Conservation (phyloP, 176 grass and related monocot genomes). For the Rhynchospora pubera region DNA sequence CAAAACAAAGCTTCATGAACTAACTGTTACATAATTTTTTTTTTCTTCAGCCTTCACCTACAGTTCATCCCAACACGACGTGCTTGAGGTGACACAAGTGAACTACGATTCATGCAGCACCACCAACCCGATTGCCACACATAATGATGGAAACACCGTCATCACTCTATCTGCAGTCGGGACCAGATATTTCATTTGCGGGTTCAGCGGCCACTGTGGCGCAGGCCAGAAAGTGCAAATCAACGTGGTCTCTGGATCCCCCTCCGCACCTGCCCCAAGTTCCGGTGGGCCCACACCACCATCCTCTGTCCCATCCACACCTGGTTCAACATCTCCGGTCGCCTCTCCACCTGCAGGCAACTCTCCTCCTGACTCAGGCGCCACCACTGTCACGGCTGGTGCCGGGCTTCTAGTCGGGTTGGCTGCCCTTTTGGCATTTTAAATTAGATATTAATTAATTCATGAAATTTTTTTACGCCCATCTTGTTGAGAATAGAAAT, state of each 20-base stretch:
- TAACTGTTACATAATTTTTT: background rate
- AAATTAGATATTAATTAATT: background rate
- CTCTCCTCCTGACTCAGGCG: background rate
- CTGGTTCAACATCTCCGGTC: background rate
- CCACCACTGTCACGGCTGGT: background rate
- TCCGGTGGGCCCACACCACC: background rate
- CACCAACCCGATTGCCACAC: slow-evolving; percentile 35
- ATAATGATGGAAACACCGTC: slow-evolving; percentile 47
- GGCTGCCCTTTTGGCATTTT: slow-evolving; percentile 21
- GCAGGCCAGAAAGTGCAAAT: slow-evolving; percentile 65
- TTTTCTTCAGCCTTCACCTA: slow-evolving; percentile 51
- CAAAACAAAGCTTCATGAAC: background rate
- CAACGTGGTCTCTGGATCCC: slow-evolving; percentile 15
- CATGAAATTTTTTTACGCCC: background rate
- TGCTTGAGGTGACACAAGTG: slow-evolving; percentile 52
- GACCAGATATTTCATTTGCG: slow-evolving; percentile 78
- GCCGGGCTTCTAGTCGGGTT: background rate
- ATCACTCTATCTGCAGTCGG: slow-evolving; percentile 33
- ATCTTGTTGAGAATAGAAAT: too few relatives aligned
- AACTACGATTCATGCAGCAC: slow-evolving; percentile 45
- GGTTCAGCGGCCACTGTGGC: slow-evolving; percentile 44
- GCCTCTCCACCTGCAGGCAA: background rate
- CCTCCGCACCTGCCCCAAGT: background rate
- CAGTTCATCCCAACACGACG: slow-evolving; percentile 42
- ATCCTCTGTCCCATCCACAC: background rate